Evolutionary conservation across 371 early-diverging fungal genomes (phyloP).

Genomic region (Mucor sp.): DNA sequence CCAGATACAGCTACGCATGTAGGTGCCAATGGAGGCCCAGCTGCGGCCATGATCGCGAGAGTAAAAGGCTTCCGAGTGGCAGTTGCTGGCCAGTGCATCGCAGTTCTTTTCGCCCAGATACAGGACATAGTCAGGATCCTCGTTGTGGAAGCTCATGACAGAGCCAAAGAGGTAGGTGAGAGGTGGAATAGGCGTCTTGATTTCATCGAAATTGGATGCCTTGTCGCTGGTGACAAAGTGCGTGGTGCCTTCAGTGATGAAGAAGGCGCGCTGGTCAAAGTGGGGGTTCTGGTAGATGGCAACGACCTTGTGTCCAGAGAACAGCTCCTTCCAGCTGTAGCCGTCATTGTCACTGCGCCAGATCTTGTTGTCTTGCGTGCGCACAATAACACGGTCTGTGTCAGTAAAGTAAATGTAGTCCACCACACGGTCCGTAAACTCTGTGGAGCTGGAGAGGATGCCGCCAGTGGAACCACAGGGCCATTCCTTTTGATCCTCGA

Average conservation of each 20-base stretch:
- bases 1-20: constrained; percentile 80
- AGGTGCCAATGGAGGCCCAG: constrained; percentile 74
- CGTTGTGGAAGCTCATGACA: constrained; percentile 82
- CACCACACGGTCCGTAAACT: constrained; percentile 51
- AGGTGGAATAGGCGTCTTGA: constrained; percentile 63
- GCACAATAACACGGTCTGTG: constrained; percentile 59
- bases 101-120: constrained; percentile 71
- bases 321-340: constrained; percentile 61
- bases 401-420: constrained; percentile 71
- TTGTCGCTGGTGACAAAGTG: constrained; percentile 74
- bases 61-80: constrained; percentile 74
- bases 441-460: constrained; percentile 30
- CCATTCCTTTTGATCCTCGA: constrained; percentile 55
- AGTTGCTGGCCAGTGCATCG: constrained; percentile 38
- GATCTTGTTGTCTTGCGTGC: constrained; percentile 57
- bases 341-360: constrained; percentile 80
- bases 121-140: constrained; percentile 74
- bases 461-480: constrained; percentile 39
- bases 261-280: constrained; percentile 68
- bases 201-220: constrained; percentile 61
- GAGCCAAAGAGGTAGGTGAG: constrained; percentile 48
- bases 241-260: constrained; percentile 62
- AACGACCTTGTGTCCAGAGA: constrained; percentile 40
- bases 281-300: constrained; percentile 72
- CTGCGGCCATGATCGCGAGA: constrained; percentile 70